phyloP scores from a whole-genome alignment of 148 eudicot genomes.

The Rhododendron ovatum region DNA sequence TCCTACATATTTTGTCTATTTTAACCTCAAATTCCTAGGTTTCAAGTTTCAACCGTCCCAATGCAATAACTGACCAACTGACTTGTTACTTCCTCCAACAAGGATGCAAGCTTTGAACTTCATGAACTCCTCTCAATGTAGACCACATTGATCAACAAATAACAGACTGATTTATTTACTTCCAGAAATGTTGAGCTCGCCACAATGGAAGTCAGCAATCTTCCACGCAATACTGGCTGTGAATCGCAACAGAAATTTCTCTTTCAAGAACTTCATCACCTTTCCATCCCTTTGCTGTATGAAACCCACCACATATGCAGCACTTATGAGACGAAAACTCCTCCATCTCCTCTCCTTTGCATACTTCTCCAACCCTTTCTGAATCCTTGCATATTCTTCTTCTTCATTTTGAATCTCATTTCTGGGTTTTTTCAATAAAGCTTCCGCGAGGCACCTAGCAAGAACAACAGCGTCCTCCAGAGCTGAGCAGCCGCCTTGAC shows the following conservation, averaged over 20 bases:
- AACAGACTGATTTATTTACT: not conserved
- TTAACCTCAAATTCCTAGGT: not conserved
- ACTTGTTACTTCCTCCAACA: not conserved
- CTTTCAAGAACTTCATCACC: slow-evolving; percentile 28
- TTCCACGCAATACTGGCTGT: slow-evolving; percentile 11
- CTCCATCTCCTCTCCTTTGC: slow-evolving; percentile 45
- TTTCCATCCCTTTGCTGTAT: slow-evolving; percentile 30
- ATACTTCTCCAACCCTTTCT: slow-evolving; percentile 36
- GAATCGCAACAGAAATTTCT: slow-evolving; percentile 17
- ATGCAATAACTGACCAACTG: not conserved
- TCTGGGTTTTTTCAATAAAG: slow-evolving; percentile 15
- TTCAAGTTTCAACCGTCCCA: not conserved
- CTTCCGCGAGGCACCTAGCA: slow-evolving; percentile 41
- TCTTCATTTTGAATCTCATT: slow-evolving; percentile 1
- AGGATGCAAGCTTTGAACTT: not conserved
- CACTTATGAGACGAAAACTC: slow-evolving; percentile 27
- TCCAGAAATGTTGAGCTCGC: slow-evolving; percentile 4
- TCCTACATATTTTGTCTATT: not conserved
- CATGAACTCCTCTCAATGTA: not conserved
- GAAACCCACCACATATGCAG: slow-evolving; percentile 31
- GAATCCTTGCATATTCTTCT: slow-evolving; percentile 20
- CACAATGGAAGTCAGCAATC: slow-evolving; percentile 41
- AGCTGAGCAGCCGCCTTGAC: slow-evolving; percentile 55
- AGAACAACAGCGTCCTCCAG: slow-evolving; percentile 44
- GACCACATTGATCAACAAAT: not conserved